phyloP scores from a whole-genome alignment of 257 asterid genomes.

The Prunella vulgaris region DNA sequence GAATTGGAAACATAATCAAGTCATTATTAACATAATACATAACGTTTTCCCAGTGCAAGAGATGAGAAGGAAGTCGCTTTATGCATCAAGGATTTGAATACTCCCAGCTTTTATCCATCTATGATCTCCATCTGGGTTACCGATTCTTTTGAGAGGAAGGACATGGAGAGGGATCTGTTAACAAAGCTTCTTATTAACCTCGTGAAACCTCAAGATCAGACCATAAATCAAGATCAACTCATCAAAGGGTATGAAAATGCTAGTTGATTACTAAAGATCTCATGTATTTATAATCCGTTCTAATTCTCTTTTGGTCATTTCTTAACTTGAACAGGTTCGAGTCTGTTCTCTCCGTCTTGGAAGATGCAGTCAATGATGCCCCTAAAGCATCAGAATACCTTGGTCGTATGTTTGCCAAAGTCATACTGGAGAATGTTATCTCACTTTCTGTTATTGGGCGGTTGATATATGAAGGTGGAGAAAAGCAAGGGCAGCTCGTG shows the following conservation, averaged over 20 bases:
- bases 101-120: slow-evolving; percentile 71
- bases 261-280: slow-evolving; percentile 32
- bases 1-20: neutral
- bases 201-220: slow-evolving; percentile 43
- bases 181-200: slow-evolving; percentile 69
- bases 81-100: slow-evolving; percentile 73
- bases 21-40: slow-evolving; percentile 4
- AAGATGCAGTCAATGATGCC: slow-evolving; percentile 71
- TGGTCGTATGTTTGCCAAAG: slow-evolving; percentile 44
- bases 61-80: slow-evolving; percentile 80
- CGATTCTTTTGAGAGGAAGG: slow-evolving; percentile 92
- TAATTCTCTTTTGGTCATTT: slow-evolving; percentile 12
- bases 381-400: slow-evolving; percentile 64
- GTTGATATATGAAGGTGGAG: slow-evolving; percentile 53
- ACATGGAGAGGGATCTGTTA: slow-evolving; percentile 72
- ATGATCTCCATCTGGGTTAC: slow-evolving; percentile 81
- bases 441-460: slow-evolving; percentile 43
- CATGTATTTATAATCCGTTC: neutral
- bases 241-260: slow-evolving; percentile 59
- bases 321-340: slow-evolving; percentile 42
- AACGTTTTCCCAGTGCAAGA: slow-evolving; percentile 51
- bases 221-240: slow-evolving; percentile 59
- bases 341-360: slow-evolving; percentile 49
- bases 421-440: slow-evolving; percentile 35
- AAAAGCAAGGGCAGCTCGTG: slow-evolving; percentile 49